These are phyloP conservation scores for Tulasnella sp. DNA, from an alignment of 768 basidiomycete species.

Conservation along the genomic window DNA sequence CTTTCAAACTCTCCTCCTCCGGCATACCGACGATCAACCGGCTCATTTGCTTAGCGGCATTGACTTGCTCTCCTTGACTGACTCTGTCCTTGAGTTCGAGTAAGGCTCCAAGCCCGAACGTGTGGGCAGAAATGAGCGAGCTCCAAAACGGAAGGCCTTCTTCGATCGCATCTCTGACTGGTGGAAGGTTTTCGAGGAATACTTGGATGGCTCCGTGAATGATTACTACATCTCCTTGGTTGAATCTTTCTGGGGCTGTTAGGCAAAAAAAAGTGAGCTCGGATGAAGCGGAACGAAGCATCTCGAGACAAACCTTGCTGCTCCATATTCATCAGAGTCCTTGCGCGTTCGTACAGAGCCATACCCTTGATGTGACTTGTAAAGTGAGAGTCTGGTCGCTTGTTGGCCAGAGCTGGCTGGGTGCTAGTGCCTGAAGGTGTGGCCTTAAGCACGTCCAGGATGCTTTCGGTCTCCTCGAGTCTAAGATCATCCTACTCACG, in stretches of 20 bases:
- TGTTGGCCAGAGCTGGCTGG: not conserved
- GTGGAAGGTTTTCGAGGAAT: not conserved
- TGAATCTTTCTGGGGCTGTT: not conserved
- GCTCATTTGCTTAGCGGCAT: not conserved
- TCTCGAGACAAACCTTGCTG: not conserved
- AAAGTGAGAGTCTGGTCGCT: not conserved
- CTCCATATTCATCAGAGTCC: not conserved
- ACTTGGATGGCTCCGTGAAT: not conserved
- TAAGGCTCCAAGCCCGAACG: not conserved
- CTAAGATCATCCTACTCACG: not conserved
- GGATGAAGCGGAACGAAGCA: not conserved
- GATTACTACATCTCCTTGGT: not conserved
- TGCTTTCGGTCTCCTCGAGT: not conserved
- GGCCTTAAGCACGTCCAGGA: not conserved
- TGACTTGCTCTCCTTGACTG: not conserved
- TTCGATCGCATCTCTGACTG: not conserved
- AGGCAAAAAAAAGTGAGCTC: not conserved
- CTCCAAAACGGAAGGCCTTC: not conserved
- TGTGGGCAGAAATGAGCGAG: not conserved
- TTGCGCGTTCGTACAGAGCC: not conserved
- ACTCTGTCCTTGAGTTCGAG: not conserved
- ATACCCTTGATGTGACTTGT: not conserved
- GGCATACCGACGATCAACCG: not conserved
- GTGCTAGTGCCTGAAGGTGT: not conserved
- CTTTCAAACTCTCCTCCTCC: not conserved